Evolutionary conservation across 192 early-diverging fungal species (phyloP), one percentile per base, ranked within the genome.

Genomic region (Umbelopsis ramanniana): DNA sequence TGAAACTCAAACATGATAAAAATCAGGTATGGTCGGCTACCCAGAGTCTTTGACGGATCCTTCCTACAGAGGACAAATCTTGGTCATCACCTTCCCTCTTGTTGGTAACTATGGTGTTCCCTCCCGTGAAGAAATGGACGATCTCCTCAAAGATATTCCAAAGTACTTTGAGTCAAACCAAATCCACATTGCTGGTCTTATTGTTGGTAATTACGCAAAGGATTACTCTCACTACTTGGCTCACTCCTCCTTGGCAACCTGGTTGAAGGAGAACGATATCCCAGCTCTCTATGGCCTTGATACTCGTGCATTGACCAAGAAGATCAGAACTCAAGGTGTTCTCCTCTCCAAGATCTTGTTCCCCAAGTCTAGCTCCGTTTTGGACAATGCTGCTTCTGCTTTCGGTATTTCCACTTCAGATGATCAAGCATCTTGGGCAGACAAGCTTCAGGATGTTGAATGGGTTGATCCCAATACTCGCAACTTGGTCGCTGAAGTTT

Each of bases 61-160:
- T 15, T 98, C 96, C 52, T 99, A 99, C 84, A 89, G 93, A 68
- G 97, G 97, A 10, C 97, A 99, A 88, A 98, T 99, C 68, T 85
- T 99, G 55, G 95, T 99, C 45, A 82, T 99, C 66, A 99, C 97
- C 68, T 99, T 97, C 84, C 97, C 97, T 15, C 84, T 99, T 66
- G 83, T 99, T 68, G 97, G 97, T 66, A 99, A 99, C 85, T 97
- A 98, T 82, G 97, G 97, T 79, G 97, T 98, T 11, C 97, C 97
- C 35, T 93, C 92, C 38, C 91, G 93, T 60, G 89, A 90, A 21
- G 93, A 84, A 68, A 88, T 94, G 79, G 97, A 99, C 76, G 80
- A 85, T 35, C 75, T 88, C 74, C 87, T 97, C 74, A 90, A 96
- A 81, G 93, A 91, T 74, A 85, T 99, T 35, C 96, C 92, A 17